Evolutionary conservation across 352 stramenopile species (phyloP).

Genomic region (Phytophthora lateralis): DNA sequence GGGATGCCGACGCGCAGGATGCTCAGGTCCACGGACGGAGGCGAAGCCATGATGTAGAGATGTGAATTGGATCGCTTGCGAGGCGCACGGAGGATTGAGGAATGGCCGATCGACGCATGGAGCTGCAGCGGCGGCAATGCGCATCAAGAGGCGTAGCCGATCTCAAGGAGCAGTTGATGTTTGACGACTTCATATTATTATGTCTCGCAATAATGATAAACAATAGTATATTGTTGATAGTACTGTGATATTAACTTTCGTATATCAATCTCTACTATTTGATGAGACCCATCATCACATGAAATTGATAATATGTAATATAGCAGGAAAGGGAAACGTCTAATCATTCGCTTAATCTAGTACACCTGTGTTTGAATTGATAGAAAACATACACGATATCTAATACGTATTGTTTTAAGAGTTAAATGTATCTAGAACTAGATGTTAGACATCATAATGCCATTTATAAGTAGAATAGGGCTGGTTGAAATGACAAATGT

Average conservation of each 20-base stretch:
- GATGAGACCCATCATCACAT: not conserved
- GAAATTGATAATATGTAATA: not conserved
- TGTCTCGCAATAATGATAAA: not conserved
- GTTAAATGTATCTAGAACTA: not conserved
- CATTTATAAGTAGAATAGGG: too few relatives aligned
- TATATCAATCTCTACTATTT: not conserved
- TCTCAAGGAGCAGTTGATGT: slow-evolving; percentile 19
- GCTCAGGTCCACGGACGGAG: slow-evolving; percentile 51
- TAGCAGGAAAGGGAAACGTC: not conserved
- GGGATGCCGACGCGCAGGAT: slow-evolving; percentile 58
- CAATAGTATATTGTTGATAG: not conserved
- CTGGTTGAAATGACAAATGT: too few relatives aligned
- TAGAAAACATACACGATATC: not conserved
- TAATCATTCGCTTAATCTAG: slow-evolving; percentile 31
- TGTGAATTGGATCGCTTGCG: slow-evolving; percentile 13
- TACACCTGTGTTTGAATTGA: not conserved
- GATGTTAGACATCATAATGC: not conserved
- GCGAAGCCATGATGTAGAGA: slow-evolving; percentile 25
- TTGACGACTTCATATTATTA: slow-evolving; percentile 15
- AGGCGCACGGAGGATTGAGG: slow-evolving; percentile 18
- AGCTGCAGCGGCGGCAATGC: slow-evolving; percentile 15
- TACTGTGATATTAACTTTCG: not conserved
- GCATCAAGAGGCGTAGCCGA: slow-evolving; percentile 22
- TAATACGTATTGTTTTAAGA: not conserved
- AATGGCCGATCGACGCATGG: slow-evolving; percentile 18